Percentiles rank a stretch among this genome's conserved stretches.
phyloP scores from a whole-genome alignment of 148 eudicot species.

The Salicornia ramosissima region DNA sequence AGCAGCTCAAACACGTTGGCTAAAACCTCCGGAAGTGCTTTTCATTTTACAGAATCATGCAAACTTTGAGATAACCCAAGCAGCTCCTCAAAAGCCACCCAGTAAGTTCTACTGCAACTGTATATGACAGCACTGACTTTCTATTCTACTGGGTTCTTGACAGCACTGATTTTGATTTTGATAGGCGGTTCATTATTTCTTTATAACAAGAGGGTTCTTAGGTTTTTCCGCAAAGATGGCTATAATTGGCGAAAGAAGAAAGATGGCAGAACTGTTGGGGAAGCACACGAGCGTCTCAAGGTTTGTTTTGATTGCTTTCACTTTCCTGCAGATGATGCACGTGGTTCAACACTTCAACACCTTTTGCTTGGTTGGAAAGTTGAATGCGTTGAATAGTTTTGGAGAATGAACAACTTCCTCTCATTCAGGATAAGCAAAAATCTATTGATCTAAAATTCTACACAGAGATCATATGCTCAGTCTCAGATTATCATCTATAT shows the following conservation, averaged over 20 bases:
- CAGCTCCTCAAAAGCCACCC: conserved; percentile 61
- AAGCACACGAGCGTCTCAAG: conserved; percentile 96
- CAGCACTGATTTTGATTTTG: conserved; percentile 12
- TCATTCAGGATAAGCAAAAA: background rate
- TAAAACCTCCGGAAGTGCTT: conserved; percentile 75
- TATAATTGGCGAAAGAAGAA: conserved; percentile 85
- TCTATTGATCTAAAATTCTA: background rate
- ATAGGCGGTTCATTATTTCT: conserved; percentile 87
- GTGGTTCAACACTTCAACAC: background rate
- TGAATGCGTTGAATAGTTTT: background rate
- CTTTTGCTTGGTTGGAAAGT: background rate
- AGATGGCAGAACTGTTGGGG: conserved; percentile 83
- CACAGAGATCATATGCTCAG: background rate
- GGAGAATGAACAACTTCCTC: background rate
- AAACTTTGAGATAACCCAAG: conserved; percentile 53
- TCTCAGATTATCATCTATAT: background rate
- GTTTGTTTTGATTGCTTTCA: conserved; percentile 33
- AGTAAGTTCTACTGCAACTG: conserved; percentile 35
- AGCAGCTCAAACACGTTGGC: conserved; percentile 82
- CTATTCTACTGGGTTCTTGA: background rate
- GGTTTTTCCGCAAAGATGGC: conserved; percentile 88
- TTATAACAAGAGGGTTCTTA: conserved; percentile 83
- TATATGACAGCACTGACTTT: conserved; percentile 7
- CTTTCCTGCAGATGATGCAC: conserved; percentile 3
- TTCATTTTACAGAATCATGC: conserved; percentile 69